phyloP scores from a whole-genome alignment of 306 rosid genomes.

The Astragalus glycyphyllos region DNA sequence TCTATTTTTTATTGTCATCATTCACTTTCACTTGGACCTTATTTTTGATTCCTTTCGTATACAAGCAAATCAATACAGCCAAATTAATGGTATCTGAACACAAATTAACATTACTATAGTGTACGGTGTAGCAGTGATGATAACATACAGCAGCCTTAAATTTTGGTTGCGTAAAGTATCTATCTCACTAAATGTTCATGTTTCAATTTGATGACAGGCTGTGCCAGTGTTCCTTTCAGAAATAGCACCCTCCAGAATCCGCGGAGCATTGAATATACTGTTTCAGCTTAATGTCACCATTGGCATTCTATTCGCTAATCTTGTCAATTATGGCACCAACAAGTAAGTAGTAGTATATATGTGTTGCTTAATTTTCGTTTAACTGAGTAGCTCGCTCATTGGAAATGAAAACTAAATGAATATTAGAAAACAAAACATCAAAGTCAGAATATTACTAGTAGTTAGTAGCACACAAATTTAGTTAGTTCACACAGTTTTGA shows the following conservation, averaged over 20 bases:
- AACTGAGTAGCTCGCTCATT: background rate
- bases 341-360: conserved; percentile 64
- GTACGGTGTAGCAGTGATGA: no score
- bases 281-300: conserved; percentile 86
- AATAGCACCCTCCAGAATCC: conserved; percentile 94
- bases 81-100: background rate
- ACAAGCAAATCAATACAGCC: background rate
- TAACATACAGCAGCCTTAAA: background rate
- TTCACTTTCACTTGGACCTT: conserved; percentile 30
- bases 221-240: conserved; percentile 94
- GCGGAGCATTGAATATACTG: conserved; percentile 86
- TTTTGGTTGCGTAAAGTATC: background rate
- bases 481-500: background rate
- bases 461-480: background rate
- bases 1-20: conserved; percentile 20
- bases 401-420: background rate
- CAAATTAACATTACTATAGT: background rate
- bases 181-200: background rate
- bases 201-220: conserved; percentile 60
- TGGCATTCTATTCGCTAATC: conserved; percentile 88
- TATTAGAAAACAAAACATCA: background rate
- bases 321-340: conserved; percentile 78
- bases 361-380: background rate
- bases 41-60: conserved; percentile 28
- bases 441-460: conserved; percentile 3